Evolutionary conservation across 2,329 filamentous ascomycete genomes (phyloP), one percentile per base, ranked within the genome.

Genomic region (Sporothrix schenckii): DNA sequence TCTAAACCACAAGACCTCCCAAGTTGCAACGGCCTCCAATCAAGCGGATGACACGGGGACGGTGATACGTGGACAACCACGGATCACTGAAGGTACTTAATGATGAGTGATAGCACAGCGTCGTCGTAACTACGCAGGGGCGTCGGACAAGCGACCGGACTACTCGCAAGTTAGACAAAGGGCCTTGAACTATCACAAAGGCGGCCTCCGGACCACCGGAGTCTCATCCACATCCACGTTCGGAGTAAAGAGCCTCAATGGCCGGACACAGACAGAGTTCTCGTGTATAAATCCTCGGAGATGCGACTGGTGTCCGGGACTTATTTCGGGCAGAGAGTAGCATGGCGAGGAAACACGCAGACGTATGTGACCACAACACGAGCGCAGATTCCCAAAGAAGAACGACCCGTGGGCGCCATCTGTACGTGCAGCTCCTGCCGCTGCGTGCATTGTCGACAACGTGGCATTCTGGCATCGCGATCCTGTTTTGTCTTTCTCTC

Each of bases 401-500:
- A 21, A 61, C 7, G 39, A 24, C 44, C 39, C 5, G 7, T 1
- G 56, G 56, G n/a, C 56, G n/a, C 10, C 10, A 16, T 44, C 19
- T 19, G 44, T 6, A 44, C 24, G 19, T 61, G 10, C 39, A 61
- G 21, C 19, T 24, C 39, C 56, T 44, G 34, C 44, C 44, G 47
- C 24, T 50, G 61, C 24, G 30, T 34, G 63, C 63, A 66, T 44
- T 66, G 49, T 66, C 54, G 41, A 49, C 63, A 66, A 66, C 63
- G 63, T 67, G 50, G 34, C 50, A 67, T 54, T 52, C 41, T 47
- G 14, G 41, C 58, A 63, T 61, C n/a, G 19, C 44, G 16, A n/a
- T 34, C 19, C 61, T 65, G 0, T 34, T 6, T 65, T 14, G 49
- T 65, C 41, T 13, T 30, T 24, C 24, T 24, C 24, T 19, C 61